Percentiles rank a stretch among this genome's conserved stretches.
Conservation (phyloP, 306 rosid genomes). For the Gynostemma pentaphyllum region DNA sequence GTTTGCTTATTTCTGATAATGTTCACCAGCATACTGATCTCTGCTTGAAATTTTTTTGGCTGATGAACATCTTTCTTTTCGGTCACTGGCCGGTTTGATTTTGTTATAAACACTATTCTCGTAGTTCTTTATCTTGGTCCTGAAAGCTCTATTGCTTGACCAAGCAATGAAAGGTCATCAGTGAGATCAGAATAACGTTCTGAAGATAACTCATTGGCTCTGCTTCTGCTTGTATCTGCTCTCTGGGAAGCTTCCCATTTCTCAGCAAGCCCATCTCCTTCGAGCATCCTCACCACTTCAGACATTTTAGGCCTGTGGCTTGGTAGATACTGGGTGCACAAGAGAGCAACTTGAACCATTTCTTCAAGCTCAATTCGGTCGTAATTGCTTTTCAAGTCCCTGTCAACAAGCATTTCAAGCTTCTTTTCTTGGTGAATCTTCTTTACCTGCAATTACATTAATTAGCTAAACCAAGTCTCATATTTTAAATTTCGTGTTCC, state of each 20-base stretch:
- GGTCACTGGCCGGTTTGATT: neutral
- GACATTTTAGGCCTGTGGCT: slow-evolving; percentile 58
- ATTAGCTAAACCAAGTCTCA: neutral
- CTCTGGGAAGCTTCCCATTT: slow-evolving; percentile 63
- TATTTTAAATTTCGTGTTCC: neutral
- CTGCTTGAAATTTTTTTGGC: neutral
- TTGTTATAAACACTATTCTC: neutral
- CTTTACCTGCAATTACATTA: slow-evolving; percentile 35
- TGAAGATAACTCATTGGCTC: slow-evolving; percentile 45
- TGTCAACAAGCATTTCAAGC: slow-evolving; percentile 52
- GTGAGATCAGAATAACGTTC: slow-evolving; percentile 61
- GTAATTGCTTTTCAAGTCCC: slow-evolving; percentile 34
- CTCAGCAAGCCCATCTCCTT: slow-evolving; percentile 65
- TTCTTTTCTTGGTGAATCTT: slow-evolving; percentile 61
- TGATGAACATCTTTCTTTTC: neutral
- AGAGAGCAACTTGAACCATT: slow-evolving; percentile 51
- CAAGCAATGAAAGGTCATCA: slow-evolving; percentile 54
- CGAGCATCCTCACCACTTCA: slow-evolving; percentile 63
- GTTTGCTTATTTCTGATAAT: neutral
- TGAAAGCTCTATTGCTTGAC: slow-evolving; percentile 63
- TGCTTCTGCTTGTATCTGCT: slow-evolving; percentile 42
- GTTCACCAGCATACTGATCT: neutral
- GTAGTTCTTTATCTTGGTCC: slow-evolving; percentile 40
- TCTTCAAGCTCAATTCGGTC: slow-evolving; percentile 57
- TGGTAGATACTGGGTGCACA: slow-evolving; percentile 50